phyloP scores from a whole-genome alignment of 495 filamentous ascomycete genomes.

The Daldinia grandis region DNA sequence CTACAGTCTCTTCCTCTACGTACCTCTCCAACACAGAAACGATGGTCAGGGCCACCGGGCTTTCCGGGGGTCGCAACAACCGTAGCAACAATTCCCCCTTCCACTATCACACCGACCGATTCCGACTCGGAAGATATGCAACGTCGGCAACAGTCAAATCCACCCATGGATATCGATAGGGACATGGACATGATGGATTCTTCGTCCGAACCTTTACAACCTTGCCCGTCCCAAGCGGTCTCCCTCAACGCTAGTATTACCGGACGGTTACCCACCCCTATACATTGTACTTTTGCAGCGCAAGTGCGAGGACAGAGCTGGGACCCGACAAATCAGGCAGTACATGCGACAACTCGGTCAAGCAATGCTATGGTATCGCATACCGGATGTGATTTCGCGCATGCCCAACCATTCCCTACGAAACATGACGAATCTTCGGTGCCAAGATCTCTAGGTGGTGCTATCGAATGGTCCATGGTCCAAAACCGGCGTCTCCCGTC shows the following conservation, averaged over 20 bases:
- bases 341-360: constrained; percentile 34
- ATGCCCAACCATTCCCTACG: constrained; percentile 24
- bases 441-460: constrained; percentile 49
- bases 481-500: constrained; percentile 70
- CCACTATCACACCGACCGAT: constrained; percentile 48
- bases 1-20: constrained; percentile 56
- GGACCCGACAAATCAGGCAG: constrained; percentile 39
- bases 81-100: constrained; percentile 26
- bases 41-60: constrained; percentile 47
- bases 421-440: constrained; percentile 45
- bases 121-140: constrained; percentile 49
- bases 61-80: constrained; percentile 42
- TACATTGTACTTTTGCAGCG: constrained; percentile 58
- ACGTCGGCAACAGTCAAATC: constrained; percentile 35
- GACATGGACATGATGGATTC: constrained; percentile 63
- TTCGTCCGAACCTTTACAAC: constrained; percentile 46
- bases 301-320: constrained; percentile 57
- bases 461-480: constrained; percentile 55
- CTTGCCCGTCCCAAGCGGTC: constrained; percentile 43
- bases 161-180: constrained; percentile 51
- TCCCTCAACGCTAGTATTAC: constrained; percentile 40
- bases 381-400: constrained; percentile 48
- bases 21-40: constrained; percentile 52
- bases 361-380: constrained; percentile 45
- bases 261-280: constrained; percentile 63